Base-by-base conservation (phyloP, 2,329 filamentous ascomycete species). In the Talaromyces verruculosus region DNA sequence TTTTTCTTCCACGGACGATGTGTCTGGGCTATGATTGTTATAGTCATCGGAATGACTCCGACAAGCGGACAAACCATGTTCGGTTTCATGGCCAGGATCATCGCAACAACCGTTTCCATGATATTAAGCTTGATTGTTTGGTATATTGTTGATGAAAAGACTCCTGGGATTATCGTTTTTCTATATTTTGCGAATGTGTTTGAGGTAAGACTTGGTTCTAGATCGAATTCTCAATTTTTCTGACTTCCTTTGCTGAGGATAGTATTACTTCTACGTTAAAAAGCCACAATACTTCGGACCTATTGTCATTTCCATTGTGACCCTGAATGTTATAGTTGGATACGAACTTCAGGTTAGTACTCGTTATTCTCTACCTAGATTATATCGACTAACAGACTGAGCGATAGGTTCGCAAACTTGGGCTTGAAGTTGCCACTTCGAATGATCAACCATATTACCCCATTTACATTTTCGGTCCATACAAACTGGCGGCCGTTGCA, bases 11-110 rank as follows among this genome's bases (percentile, higher is more conserved):
- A 87, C 61, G 87, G 93, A 72, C 82, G 91, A 22, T 78, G 92
- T 1, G 85, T 93, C 6, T 93, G 91, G 91, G 88, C 89, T 1
- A 85, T 92, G 83, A 90, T 93, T 69, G 91, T 92, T 78, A 83
- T 89, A n/a, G 86, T 89, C 4, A 88, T 92, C 25, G 85, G 85
- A 63, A 91, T 91, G 88, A 87, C 84, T 0, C 83, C 86, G 17
- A 87, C 87, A 0, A 86, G 88, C 0, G 91, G 90, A 0, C 88
- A 91, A 69, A 88, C 87, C 25, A 83, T 91, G 25, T 90, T 90
- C 69, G 88, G 87, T 41, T 92, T 92, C 72, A 71, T 90, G 4
- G 84, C 88, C 15, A 82, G 89, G 33, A 82, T 91, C 2, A 73
- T 80, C 1, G 91, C 90, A 7, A 93, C 90, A 0, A 76, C 84